Evolutionary conservation across 2,329 filamentous ascomycete species (phyloP).

Genomic region (Trichophyton simii): DNA sequence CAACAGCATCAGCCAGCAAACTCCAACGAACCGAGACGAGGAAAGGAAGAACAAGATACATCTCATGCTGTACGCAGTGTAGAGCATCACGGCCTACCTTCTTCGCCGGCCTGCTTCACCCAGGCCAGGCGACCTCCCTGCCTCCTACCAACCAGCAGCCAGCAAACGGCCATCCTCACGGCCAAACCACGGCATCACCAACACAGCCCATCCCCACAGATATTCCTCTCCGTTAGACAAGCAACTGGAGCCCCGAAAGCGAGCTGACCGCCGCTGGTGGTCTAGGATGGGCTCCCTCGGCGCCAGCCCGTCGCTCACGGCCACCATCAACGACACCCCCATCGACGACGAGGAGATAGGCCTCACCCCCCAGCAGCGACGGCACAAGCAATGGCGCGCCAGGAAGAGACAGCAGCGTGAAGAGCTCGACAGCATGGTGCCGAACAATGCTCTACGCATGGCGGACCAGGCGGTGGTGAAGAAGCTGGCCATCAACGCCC

Average conservation of each 20-base stretch:
- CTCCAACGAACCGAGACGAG: too few relatives aligned
- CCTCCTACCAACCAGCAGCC: neutral
- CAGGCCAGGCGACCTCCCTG: neutral
- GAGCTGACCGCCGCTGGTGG: neutral
- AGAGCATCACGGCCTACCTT: too few relatives aligned
- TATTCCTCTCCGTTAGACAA: too few relatives aligned
- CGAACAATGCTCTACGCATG: constrained; percentile 44
- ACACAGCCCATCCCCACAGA: too few relatives aligned
- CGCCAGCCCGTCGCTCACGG: neutral
- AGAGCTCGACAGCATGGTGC: constrained; percentile 54
- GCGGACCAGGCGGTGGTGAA: constrained; percentile 62
- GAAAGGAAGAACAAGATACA: too few relatives aligned
- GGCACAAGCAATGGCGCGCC: constrained; percentile 46
- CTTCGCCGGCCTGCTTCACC: neutral
- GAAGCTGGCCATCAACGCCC: constrained; percentile 58
- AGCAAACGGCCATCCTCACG: neutral
- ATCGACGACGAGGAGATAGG: constrained; percentile 86
- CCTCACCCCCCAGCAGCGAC: constrained; percentile 60
- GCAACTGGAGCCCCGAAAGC: neutral
- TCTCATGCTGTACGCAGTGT: too few relatives aligned
- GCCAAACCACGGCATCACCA: neutral
- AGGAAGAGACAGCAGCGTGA: constrained; percentile 55
- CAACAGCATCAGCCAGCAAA: too few relatives aligned
- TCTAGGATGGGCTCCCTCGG: neutral
- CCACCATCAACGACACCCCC: constrained; percentile 49